Base-by-base conservation (phyloP, 1,139 yeast genomes). In the Pichiaceae sp. region DNA sequence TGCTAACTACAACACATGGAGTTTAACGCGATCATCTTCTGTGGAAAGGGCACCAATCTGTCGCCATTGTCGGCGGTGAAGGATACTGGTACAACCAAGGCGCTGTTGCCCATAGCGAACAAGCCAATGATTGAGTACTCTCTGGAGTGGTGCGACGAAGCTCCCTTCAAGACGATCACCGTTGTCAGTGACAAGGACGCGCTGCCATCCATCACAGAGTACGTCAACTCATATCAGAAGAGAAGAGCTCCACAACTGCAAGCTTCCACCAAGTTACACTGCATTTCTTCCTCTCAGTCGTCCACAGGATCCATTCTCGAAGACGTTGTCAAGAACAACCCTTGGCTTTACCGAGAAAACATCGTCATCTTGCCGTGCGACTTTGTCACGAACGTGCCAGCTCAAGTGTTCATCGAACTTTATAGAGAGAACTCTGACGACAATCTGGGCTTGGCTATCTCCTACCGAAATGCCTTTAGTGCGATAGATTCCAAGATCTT, bases 331-430 rank as follows among this genome's bases (percentile, higher is more conserved):
- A 37, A 33, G 11, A 32, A 33, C 15, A 25, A 28, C 14, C 25
- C 32, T 9, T 78, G 49, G 29, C 20, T 34, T 9, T 20, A 29
- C 29, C 65, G 72, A 34, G 63, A 60, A 35, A 75, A 84, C 53
- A 80, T 86, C 52, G 85, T 87, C 17, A 59, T 91, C 30, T 62
- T 93, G 42, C 96, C 98, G 3, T 89, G 97, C 63, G 98, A 93
- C 59, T 83, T 91, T 52, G 68, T 91, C 35, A 86, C 97, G 4
- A 89, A 89, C 56, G 66, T 89, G 31, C 95, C 96, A 4, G 96
- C 98, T 3, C 91, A 83, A 50, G 81, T 81, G 17, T 66, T 93
- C 31, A 76, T 89, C 37, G 96, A 91, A 54, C 82, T 82, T 32
- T 89, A 80, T 56, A 69, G 96, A 49, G 79, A 76, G 48, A 74